A percentile compares a stretch with the other conserved stretches of the same genome.
Conservation (phyloP, 169 alveolate genomes). For the Eimeria praecox region DNA sequence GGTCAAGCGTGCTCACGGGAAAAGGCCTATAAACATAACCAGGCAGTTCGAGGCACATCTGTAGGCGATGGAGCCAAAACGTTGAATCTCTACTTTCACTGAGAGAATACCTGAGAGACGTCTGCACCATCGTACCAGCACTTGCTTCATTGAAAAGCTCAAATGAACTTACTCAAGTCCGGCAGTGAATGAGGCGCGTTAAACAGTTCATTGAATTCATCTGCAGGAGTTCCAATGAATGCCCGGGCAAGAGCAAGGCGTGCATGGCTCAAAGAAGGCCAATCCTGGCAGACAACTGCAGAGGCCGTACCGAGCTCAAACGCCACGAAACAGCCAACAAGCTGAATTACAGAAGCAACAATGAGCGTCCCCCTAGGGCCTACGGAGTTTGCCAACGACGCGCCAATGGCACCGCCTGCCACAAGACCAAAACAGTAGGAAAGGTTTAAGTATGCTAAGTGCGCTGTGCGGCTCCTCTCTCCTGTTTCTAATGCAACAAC, state of each 20-base stretch:
- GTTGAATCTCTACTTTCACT: constrained; percentile 32
- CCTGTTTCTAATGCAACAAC: constrained; percentile 71
- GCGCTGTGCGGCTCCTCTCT: constrained; percentile 58
- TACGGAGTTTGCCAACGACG: constrained; percentile 36
- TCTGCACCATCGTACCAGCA: background rate
- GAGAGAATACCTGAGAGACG: constrained; percentile 28
- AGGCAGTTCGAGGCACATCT: constrained; percentile 52
- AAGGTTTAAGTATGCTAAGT: constrained; percentile 74
- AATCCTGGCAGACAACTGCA: background rate
- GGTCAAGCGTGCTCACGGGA: constrained; percentile 43
- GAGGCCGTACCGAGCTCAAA: constrained; percentile 65
- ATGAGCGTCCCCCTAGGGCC: constrained; percentile 79
- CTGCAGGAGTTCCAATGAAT: constrained; percentile 1
- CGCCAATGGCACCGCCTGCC: constrained; percentile 72
- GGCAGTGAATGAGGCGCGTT: constrained; percentile 25
- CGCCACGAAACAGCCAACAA: constrained; percentile 72
- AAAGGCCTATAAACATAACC: constrained; percentile 48
- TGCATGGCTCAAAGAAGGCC: background rate
- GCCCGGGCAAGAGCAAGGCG: background rate
- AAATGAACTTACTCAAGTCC: constrained; percentile 32
- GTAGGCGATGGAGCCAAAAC: constrained; percentile 25
- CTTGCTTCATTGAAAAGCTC: background rate
- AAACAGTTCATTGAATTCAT: constrained; percentile 61
- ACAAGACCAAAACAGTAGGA: constrained; percentile 74
- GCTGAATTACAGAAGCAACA: constrained; percentile 70